Evolutionary conservation across 2,329 filamentous ascomycete species (phyloP), one percentile per base, ranked within the genome.

Genomic region (Aspergillus sp.): DNA sequence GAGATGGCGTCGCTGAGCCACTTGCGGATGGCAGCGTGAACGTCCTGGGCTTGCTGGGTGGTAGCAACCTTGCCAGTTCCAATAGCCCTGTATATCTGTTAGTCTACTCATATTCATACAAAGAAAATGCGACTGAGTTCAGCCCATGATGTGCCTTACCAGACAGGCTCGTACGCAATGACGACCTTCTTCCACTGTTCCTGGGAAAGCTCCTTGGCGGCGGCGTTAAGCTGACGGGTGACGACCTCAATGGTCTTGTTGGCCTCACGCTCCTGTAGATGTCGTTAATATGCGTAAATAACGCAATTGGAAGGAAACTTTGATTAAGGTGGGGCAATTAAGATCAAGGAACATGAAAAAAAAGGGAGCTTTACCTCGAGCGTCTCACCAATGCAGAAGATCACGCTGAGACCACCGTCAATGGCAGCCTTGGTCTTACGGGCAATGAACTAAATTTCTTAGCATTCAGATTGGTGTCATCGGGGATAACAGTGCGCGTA

Each of bases 121-220:
- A 25, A 35, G 33, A 23, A 19, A 14, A 54, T 15, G 49, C 56
- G 39, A 19, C 47, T 45, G 19, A 23, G 14, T n/a, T n/a, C 6
- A 37, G 35, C 35, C 7, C 14, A 37, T 37, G 21, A 52, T 25
- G 37, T 17, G 43, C 14, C 90, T 75, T 87, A 92, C 93, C 95
- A 99, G 83, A 99, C 96, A 72, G 95, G 95, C 86, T 99, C 95
- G 80, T 99, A 99, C 72, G 95, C 95, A 71, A 99, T 85, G 75
- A 99, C 95, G 65, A 99, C 86, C 83, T 95, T 95, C 72, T 82
- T 85, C 95, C 95, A 99, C 81, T 96, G 90, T 70, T 86, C 81
- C 82, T 89, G 83, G 66, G 68, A 73, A 62, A 81, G 73, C 70
- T 81, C 78, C 76, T 92, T 88, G 56, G 86, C 85, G 64, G 93